A percentile compares a stretch with the other conserved stretches of the same genome.
Evolutionary conservation across 2,329 filamentous ascomycete genomes (phyloP).

Genomic region (Plenodomus biglobosus): DNA sequence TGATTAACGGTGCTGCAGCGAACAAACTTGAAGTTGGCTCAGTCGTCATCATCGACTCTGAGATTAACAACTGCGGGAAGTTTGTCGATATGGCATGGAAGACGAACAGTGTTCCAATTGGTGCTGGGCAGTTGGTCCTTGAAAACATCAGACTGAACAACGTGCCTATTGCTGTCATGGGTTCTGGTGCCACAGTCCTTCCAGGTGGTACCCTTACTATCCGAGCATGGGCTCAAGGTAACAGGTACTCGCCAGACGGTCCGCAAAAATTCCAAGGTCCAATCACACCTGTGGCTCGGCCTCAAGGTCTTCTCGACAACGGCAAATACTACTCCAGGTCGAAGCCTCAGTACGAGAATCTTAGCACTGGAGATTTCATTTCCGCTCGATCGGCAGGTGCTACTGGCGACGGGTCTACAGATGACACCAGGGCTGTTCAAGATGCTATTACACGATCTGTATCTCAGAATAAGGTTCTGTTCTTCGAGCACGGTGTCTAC

Average conservation of each 20-base stretch:
- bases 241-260: slow-evolving; percentile 43
- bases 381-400: slow-evolving; percentile 54
- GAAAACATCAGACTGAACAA: slow-evolving; percentile 54
- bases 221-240: slow-evolving; percentile 41
- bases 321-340: slow-evolving; percentile 54
- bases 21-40: slow-evolving; percentile 53
- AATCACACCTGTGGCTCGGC: slow-evolving; percentile 51
- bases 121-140: slow-evolving; percentile 56
- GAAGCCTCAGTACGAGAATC: slow-evolving; percentile 53
- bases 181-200: slow-evolving; percentile 32
- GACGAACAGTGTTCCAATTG: slow-evolving; percentile 43
- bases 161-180: slow-evolving; percentile 37
- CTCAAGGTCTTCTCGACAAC: slow-evolving; percentile 51
- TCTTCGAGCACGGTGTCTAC: slow-evolving; percentile 62
- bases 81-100: slow-evolving; percentile 53
- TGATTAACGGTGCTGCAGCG: slow-evolving; percentile 41
- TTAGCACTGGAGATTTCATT: slow-evolving; percentile 66
- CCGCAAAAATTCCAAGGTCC: slow-evolving; percentile 51
- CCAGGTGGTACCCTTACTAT: slow-evolving; percentile 40
- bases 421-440: slow-evolving; percentile 82
- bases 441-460: slow-evolving; percentile 67
- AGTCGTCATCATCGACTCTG: slow-evolving; percentile 60
- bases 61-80: slow-evolving; percentile 52
- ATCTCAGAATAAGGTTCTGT: slow-evolving; percentile 57
- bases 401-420: slow-evolving; percentile 75